Percentiles rank a stretch among this genome's conserved stretches.
These are phyloP conservation scores for Globisporangium parvum DNA, from an alignment of 352 stramenopile species.

Conservation along the genomic window DNA sequence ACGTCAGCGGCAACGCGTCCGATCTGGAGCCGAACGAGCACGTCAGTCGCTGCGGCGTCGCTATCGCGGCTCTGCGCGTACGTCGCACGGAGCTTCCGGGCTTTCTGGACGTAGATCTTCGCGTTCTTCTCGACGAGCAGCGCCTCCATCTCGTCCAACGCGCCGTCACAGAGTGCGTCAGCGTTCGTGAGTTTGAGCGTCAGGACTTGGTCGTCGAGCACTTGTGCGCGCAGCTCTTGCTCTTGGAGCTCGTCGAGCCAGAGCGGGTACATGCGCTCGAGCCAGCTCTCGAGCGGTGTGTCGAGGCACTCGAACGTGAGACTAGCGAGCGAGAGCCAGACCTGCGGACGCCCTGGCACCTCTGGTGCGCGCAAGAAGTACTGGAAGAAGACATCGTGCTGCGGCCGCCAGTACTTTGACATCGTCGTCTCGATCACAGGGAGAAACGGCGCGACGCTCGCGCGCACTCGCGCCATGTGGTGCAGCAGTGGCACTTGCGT, in stretches of 20 bases:
- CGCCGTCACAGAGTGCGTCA: conserved; percentile 29
- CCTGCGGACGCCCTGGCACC: conserved; percentile 19
- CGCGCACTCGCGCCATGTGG: conserved; percentile 21
- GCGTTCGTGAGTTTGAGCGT: conserved; percentile 50
- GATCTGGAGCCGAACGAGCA: conserved; percentile 28
- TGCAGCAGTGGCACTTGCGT: conserved; percentile 30
- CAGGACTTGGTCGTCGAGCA: conserved; percentile 58
- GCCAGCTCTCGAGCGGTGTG: conserved; percentile 53
- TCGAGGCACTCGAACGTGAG: conserved; percentile 41
- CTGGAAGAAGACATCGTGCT: conserved; percentile 51
- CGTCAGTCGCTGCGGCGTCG: conserved; percentile 4
- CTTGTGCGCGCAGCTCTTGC: conserved; percentile 48
- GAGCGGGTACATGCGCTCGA: conserved; percentile 59
- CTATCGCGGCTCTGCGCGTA: conserved; percentile 7
- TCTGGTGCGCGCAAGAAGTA: conserved; percentile 49
- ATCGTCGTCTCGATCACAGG: conserved; percentile 19
- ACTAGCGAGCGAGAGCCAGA: conserved; percentile 50
- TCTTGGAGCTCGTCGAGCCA: conserved; percentile 71
- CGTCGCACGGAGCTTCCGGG: conserved; percentile 28
- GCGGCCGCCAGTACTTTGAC: conserved; percentile 45
- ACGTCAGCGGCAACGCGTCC: conserved; percentile 29
- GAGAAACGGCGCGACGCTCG: conserved; percentile 25
- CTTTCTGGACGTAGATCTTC: conserved; percentile 51
- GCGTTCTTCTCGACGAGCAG: conserved; percentile 52
- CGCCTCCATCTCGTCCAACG: conserved; percentile 39